These are phyloP conservation scores for Bolboschoenoplectus hybrid DNA, from an alignment of 202 grass and related monocot genomes.

Conservation along the genomic window DNA sequence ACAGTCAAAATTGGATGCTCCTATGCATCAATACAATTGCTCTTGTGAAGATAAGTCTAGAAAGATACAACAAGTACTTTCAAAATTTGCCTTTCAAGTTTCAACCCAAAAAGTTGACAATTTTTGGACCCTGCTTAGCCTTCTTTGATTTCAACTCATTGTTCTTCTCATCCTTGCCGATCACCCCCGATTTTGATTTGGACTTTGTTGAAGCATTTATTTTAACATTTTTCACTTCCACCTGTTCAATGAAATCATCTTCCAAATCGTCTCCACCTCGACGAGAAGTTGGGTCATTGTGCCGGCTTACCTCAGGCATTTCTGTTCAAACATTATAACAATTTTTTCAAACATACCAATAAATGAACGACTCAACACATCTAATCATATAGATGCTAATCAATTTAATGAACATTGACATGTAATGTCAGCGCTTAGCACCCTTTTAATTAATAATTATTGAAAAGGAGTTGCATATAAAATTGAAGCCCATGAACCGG, in stretches of 20 bases:
- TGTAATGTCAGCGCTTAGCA: background rate
- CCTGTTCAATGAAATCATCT: constrained; percentile 81
- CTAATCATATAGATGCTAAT: background rate
- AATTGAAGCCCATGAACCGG: background rate
- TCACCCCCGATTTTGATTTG: constrained; percentile 36
- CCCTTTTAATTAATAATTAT: background rate
- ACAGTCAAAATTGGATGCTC: constrained; percentile 37
- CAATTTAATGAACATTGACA: background rate
- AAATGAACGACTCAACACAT: background rate
- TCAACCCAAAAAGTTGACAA: constrained; percentile 81
- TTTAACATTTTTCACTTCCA: constrained; percentile 50
- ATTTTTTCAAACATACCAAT: constrained; percentile 12
- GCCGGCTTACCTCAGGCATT: constrained; percentile 33
- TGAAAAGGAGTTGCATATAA: background rate
- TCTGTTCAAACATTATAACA: constrained; percentile 43
- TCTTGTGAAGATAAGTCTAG: background rate
- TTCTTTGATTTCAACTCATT: constrained; percentile 47
- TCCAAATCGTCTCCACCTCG: constrained; percentile 86
- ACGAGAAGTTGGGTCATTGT: constrained; percentile 33
- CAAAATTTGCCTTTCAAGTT: constrained; percentile 30
- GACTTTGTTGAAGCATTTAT: constrained; percentile 39
- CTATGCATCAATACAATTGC: background rate
- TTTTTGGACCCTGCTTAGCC: constrained; percentile 64
- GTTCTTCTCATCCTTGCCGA: constrained; percentile 38
- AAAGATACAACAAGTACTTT: background rate